Base-by-base conservation (phyloP, 495 filamentous ascomycete genomes). In the Xanthoparmelia taractica region DNA sequence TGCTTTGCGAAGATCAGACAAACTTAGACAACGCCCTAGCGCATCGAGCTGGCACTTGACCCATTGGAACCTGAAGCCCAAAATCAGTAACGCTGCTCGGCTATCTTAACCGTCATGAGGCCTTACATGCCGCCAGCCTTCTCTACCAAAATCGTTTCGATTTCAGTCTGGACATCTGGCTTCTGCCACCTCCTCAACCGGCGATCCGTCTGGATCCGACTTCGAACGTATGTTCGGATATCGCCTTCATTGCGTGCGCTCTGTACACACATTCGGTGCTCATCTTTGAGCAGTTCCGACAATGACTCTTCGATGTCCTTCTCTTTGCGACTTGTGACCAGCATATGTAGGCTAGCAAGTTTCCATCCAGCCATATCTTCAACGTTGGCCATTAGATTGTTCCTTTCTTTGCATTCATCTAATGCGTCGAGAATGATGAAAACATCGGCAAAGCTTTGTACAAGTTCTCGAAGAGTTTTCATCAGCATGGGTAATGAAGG, bases 81-180 rank as follows among this genome's bases (percentile, higher is more conserved):
- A 31, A 25, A 15, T 34, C 23, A 23, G 56, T n/a, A n/a, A n/a
- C n/a, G n/a, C n/a, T n/a, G n/a, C n/a, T n/a, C n/a, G n/a, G 33
- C 12, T 48, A 25, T 55, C 34, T 5, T 36, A 36, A 36, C 34
- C 8, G 5, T 36, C 34, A 36, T 36, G 5, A 5, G 7, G 11
- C 36, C 74, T 68, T 66, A 78, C 71, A 77, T 77, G 27, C 74
- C 72, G 38, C 73, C 63, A 18, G 71, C 70, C 50, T 73, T 64
- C n/a, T 68, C 34, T 65, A 65, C 61, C 62, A 73, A 69, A 65
- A 41, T 50, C 63, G 60, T 41, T 33, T 72, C 63, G 38, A 60
- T 29, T 70, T 72, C 47, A 52, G 8, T 10, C 34, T 36, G 34
- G 5, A 36, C 34, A 5, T 36, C 34, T 2, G 17, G 8, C 34